Evolutionary conservation across 1,284 basidiomycete species (phyloP).

Genomic region (Mrakiaceae sp.): DNA sequence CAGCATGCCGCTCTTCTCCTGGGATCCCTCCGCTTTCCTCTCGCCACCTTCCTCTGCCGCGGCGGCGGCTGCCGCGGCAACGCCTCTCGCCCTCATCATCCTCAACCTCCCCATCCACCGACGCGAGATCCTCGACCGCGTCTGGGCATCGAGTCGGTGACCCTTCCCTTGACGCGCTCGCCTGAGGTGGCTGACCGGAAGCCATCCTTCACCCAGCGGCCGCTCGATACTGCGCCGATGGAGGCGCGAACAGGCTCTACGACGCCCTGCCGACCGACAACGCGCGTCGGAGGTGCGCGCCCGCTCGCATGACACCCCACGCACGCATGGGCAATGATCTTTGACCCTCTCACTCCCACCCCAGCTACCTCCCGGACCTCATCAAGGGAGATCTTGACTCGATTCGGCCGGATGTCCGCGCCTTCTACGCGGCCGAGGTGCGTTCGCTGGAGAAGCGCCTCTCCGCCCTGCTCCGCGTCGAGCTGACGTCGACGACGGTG

Average conservation of each 20-base stretch:
- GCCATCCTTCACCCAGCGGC: conserved; percentile 17
- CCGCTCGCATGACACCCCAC: no score
- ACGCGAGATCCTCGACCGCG: conserved; percentile 45
- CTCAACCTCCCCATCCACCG: conserved; percentile 75
- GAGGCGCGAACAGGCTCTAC: conserved; percentile 79
- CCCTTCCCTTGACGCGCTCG: background rate
- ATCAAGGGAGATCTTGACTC: conserved; percentile 94
- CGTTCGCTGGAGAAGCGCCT: conserved; percentile 18
- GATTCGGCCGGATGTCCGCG: conserved; percentile 56
- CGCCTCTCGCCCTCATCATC: conserved; percentile 56
- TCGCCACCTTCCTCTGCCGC: background rate
- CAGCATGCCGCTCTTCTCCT: background rate
- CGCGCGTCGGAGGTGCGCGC: conserved; percentile 28
- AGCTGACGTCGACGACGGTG: no score
- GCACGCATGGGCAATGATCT: background rate
- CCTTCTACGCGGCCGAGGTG: conserved; percentile 55
- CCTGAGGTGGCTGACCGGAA: background rate
- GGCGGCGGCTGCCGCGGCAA: background rate
- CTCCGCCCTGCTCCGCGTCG: background rate
- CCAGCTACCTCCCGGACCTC: conserved; percentile 63
- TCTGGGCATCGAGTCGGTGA: conserved; percentile 57
- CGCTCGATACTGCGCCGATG: conserved; percentile 66
- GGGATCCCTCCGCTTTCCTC: conserved; percentile 11
- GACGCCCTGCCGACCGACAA: conserved; percentile 44
- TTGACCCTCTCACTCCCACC: conserved; percentile 6